Evolutionary conservation across 2,329 filamentous ascomycete species (phyloP), one percentile per base, ranked within the genome.

Genomic region (Penicillium brevicompactum): DNA sequence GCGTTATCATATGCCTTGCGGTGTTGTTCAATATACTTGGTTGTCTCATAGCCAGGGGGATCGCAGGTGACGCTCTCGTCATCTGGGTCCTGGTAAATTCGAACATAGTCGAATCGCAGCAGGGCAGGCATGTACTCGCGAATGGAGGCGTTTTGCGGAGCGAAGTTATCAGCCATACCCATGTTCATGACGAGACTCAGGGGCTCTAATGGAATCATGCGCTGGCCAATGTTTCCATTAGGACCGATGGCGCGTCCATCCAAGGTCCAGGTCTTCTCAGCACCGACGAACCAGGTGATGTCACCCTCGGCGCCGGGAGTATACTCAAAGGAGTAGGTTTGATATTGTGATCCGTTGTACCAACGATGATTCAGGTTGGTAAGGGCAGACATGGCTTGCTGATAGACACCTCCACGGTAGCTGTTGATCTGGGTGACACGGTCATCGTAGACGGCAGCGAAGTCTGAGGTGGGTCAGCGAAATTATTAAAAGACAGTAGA

Each of bases 21-120:
- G 65, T 90, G 87, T 1, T 80, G 74, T 46, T 75, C 75, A 67
- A 90, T 90, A 69, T 90, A 90, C 1, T 79, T 67, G 0, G 87
- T 90, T 0, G 87, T 90, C 52, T 82, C 81, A 66, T 86, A 90
- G 0, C 83, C 86, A 0, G 78, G 76, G 2, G 87, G 87, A 72
- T 90, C 87, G 70, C 87, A 90, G 14, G 86, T 88, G 47, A 88
- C 66, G 38, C 79, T 79, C 63, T 81, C 77, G 11, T 79, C 76
- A 49, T 83, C 80, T 13, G 81, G 79, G 58, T 87, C 83, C 69
- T 89, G 87, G 65, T 89, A 90, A 48, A 90, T 87, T 13, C 87
- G 83, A 51, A 90, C 79, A 67, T 89, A 89, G 70, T 90, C 87
- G 54, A 90, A 77, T 2, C 86, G 79, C 81, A 89, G 87, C 2